Evolutionary conservation across 805 yeast genomes (phyloP), one percentile per base, ranked within the genome.

Genomic region (Cyberlindnera sargentensis): DNA sequence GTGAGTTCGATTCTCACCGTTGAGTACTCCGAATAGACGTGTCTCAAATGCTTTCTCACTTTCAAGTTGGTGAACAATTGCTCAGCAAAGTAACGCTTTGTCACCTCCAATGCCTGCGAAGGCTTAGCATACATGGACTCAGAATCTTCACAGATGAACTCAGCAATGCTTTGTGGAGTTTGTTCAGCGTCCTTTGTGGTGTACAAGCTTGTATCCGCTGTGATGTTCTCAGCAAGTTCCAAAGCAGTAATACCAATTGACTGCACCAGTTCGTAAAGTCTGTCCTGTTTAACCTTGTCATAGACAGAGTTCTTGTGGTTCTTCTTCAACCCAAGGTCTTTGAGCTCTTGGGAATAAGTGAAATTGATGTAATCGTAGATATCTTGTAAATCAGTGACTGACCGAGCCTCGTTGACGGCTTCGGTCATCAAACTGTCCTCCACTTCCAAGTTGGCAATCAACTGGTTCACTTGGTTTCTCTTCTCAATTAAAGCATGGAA

Each of bases 331-430:
- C 65, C 54, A 24, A 64, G 45, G 32, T 64, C 69, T 44, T 66
- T 68, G 32, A 71, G 61, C 44, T 68, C 67, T 30, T 63, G 61
- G 23, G 74, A 65, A 41, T 79, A 80, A 47, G 77, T 76, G 66
- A 90, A 93, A 52, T 80, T 82, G 43, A 93, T 60, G 61, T 83
- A 90, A 48, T 90, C 96, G 54, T 82, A 79, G 31, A 88, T 67
- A 66, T 93, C 99, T 63, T 91, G 97, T 43, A 83, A 73, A 47
- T 87, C 95, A 4, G 84, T 83, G 62, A 87, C 76, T 4, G 82
- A 68, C 37, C 72, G 75, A 26, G 88, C 80, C 15, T 68, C 62
- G 26, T 62, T 70, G 39, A 84, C 70, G 45, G 75, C 76, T 41
- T 78, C 83, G 31, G 72, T 75, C 41, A 73, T 71, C 23, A 78